Evolutionary conservation across 495 filamentous ascomycete genomes (phyloP).

Genomic region (Neurospora sp.): DNA sequence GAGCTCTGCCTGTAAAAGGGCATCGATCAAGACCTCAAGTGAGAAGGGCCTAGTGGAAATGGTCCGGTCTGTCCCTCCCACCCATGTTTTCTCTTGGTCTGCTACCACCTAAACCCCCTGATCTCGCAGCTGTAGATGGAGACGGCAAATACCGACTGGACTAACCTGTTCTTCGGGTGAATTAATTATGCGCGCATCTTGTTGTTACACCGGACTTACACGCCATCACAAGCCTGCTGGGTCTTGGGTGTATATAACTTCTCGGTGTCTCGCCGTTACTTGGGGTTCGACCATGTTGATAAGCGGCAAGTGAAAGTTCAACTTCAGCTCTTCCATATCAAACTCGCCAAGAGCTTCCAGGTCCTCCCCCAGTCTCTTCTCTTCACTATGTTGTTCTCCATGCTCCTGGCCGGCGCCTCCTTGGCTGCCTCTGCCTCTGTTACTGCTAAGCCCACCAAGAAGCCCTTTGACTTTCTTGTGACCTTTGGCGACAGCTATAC

Average conservation of each 20-base stretch:
- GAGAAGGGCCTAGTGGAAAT: not conserved
- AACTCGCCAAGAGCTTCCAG: not conserved
- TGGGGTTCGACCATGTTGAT: not conserved
- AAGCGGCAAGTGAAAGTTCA: not conserved
- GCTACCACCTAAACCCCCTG: not conserved
- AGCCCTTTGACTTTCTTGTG: slow-evolving; percentile 22
- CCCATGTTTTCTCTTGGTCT: not conserved
- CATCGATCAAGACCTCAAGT: not conserved
- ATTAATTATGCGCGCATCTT: not conserved
- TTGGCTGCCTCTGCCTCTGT: slow-evolving; percentile 3
- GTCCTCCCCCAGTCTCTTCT: not conserved
- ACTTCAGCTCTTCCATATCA: not conserved
- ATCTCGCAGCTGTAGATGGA: not conserved
- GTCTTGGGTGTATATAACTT: not conserved
- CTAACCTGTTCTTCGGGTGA: not conserved
- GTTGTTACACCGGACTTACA: not conserved
- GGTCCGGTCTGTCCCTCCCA: not conserved
- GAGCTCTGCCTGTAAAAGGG: not conserved
- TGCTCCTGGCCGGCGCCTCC: slow-evolving; percentile 16
- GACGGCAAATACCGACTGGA: not conserved
- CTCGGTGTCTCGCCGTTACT: not conserved
- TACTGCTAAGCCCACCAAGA: not conserved
- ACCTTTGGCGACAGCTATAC: slow-evolving; percentile 68
- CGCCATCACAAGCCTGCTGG: not conserved
- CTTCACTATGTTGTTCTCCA: slow-evolving; percentile 14